phyloP scores from a whole-genome alignment of 2,329 filamentous ascomycete genomes.

The Didymosphaeria variabile region DNA sequence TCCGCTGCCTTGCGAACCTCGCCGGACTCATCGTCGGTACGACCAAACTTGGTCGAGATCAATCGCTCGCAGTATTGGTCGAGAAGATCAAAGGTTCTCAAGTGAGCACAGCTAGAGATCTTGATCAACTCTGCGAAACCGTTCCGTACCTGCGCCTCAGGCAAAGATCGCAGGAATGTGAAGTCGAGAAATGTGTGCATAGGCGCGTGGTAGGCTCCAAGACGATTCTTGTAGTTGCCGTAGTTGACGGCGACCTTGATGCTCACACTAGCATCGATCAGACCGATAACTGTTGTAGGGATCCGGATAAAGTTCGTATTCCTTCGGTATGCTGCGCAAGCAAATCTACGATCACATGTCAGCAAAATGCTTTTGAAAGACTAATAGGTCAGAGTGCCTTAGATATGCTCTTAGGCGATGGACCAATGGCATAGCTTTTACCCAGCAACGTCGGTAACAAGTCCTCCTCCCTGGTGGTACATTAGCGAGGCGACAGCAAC shows the following conservation, averaged over 20 bases:
- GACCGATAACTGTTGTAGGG: constrained; percentile 77
- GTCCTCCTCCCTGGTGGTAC: constrained; percentile 62
- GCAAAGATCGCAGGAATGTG: constrained; percentile 73
- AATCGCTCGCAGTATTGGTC: constrained; percentile 75
- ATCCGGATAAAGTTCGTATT: constrained; percentile 79
- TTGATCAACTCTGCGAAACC: constrained; percentile 80
- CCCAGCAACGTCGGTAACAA: constrained; percentile 79
- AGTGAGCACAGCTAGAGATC: constrained; percentile 75
- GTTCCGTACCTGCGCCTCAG: constrained; percentile 73
- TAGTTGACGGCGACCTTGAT: constrained; percentile 85
- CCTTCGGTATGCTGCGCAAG: constrained; percentile 75
- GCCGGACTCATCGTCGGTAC: constrained; percentile 62
- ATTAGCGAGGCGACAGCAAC: constrained; percentile 5
- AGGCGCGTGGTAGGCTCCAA: constrained; percentile 77
- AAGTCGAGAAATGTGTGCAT: constrained; percentile 78
- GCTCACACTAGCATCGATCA: constrained; percentile 78
- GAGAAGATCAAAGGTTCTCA: constrained; percentile 71
- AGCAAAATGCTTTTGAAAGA: constrained; percentile 27
- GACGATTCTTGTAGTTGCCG: constrained; percentile 77
- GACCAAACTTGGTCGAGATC: constrained; percentile 71
- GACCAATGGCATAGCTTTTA: constrained; percentile 57
- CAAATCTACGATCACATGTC: constrained; percentile 49
- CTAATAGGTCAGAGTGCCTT: constrained; percentile 60
- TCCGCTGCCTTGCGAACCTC: constrained; percentile 71
- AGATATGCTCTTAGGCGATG: constrained; percentile 54